phyloP scores from a whole-genome alignment of 345 rosid genomes.

The Eutrema heterophyllum region DNA sequence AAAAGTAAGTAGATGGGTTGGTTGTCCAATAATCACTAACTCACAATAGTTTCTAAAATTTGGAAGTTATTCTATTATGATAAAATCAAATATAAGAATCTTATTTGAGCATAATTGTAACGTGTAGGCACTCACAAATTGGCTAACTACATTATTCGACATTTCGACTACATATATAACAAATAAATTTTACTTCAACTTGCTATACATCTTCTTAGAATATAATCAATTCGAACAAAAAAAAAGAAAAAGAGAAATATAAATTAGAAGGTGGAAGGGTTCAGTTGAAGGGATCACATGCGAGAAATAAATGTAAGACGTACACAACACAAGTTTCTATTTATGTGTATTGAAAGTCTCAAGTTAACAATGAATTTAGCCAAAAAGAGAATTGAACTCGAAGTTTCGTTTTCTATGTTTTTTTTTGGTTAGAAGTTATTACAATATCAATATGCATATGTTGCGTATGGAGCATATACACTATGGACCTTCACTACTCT shows the following conservation, averaged over 20 bases:
- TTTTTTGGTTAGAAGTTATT: not conserved
- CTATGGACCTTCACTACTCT: no score
- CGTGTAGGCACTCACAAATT: slow-evolving; percentile 7
- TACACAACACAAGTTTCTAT: slow-evolving; percentile 3
- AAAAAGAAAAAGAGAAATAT: not conserved
- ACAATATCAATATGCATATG: not conserved
- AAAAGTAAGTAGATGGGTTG: slow-evolving; percentile 9
- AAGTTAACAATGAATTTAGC: not conserved
- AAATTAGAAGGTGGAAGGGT: not conserved
- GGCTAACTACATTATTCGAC: slow-evolving; percentile 23
- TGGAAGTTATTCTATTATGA: not conserved
- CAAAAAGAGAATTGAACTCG: not conserved
- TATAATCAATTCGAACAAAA: not conserved
- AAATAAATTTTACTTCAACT: not conserved
- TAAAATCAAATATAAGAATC: not conserved
- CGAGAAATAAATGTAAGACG: not conserved
- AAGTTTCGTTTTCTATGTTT: slow-evolving; percentile 17
- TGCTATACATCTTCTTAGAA: slow-evolving; percentile 1
- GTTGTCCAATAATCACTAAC: slow-evolving; percentile 27
- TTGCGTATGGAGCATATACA: not conserved
- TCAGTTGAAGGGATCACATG: not conserved
- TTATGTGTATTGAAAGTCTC: slow-evolving; percentile 14
- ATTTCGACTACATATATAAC: slow-evolving; percentile 8
- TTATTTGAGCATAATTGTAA: slow-evolving; percentile 12
- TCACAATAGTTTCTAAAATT: not conserved